Base-by-base conservation (phyloP, 257 asterid species). In the Penstemon newberryi region DNA sequence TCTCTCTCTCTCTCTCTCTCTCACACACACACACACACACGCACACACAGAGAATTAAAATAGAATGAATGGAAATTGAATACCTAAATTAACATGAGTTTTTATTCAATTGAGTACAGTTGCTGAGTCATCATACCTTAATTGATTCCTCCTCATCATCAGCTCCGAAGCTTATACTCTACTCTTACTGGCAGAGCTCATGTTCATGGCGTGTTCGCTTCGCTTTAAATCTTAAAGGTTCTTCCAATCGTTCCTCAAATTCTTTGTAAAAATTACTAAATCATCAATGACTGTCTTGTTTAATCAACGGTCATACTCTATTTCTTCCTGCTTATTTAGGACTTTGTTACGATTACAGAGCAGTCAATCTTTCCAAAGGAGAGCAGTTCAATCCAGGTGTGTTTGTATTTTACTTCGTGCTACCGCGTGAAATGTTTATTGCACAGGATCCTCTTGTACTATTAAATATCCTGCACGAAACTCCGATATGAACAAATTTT, bases 131-230 rank as follows among this genome's bases (percentile, higher is more conserved):
- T 25, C 33, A 25, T 25, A 25, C 33, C 33, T 25, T 25, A 25
- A 25, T 25, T 25, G 33, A 25, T 25, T 25, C 33, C 33, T 25
- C 33, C 1, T 25, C 33, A 0, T 25, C 33, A 25, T 25, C 33
- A 25, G 33, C 33, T 25, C 33, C 33, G 15, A 83, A 75, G 83
- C 85, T 87, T 18, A 71, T 82, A 15, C 76, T 90, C 66, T 90
- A 90, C 86, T 87, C 94, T 63, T 86, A 71, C 79, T 88, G 97
- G 96, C 85, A 88, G 77, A 90, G 97, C 70, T 90, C 97, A 0
- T 86, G 96, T 73, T 74, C 94, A 43, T 90, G 96, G 97, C 88
- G 97, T 12, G 85, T 90, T 55, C 90, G 94, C 53, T 90, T 90
- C 71, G 97, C 96, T 46, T 73, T 90, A 67, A 84, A 83, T 74